phyloP scores from a whole-genome alignment of 176 grass and related monocot species.

The Oryza coarctata region DNA sequence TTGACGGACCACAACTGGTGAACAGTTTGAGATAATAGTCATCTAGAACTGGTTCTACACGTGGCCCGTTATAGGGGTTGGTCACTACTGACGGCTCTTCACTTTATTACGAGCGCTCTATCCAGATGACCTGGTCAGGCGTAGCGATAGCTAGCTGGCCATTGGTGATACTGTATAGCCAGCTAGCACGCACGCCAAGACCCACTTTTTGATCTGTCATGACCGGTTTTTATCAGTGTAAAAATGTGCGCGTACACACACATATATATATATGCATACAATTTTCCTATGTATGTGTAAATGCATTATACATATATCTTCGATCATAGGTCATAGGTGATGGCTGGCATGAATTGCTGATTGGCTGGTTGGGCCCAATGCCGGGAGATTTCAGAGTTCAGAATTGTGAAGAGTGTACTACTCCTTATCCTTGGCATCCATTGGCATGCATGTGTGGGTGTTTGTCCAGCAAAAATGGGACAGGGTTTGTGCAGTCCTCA shows the following conservation, averaged over 20 bases:
- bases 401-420: not conserved
- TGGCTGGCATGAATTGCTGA: not conserved
- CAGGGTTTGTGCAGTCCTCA: slow-evolving; percentile 29
- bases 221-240: slow-evolving; percentile 1
- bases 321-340: not conserved
- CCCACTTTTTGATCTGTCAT: not conserved
- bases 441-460: not conserved
- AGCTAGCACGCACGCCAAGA: slow-evolving; percentile 6
- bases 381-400: not conserved
- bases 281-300: not conserved
- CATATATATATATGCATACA: not conserved
- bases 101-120: no score
- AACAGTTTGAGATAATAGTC: no score
- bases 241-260: not conserved
- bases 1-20: no score
- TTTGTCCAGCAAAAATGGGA: not conserved
- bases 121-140: no score
- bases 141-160: no score
- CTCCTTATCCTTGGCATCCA: not conserved
- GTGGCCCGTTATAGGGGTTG: no score
- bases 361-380: not conserved
- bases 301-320: not conserved
- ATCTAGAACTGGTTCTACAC: no score
- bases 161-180: not conserved
- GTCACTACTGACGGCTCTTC: no score